phyloP scores from a whole-genome alignment of 768 basidiomycete species.

The Rubroboletus satanas region DNA sequence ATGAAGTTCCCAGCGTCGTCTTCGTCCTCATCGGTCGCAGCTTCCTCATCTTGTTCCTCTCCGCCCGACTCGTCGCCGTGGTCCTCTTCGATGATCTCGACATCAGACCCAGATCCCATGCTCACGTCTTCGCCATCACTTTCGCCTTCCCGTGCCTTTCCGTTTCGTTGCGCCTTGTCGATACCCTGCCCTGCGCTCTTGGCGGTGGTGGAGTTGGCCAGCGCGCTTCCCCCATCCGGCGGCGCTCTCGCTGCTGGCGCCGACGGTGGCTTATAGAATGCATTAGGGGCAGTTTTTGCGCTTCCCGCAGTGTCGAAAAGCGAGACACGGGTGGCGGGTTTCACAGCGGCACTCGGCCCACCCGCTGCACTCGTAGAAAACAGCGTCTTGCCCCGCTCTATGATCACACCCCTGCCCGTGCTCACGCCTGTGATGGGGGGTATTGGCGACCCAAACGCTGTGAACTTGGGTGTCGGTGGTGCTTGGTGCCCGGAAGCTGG shows the following conservation, averaged over 20 bases:
- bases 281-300: conserved; percentile 55
- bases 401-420: conserved; percentile 6
- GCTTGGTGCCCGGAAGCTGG: background rate
- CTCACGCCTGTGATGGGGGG: conserved; percentile 1
- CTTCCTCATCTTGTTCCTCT: conserved; percentile 10
- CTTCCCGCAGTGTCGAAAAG: conserved; percentile 44
- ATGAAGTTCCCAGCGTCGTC: conserved; percentile 15
- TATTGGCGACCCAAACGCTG: conserved; percentile 26
- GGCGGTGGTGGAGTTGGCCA: background rate
- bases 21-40: too few species aligned
- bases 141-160: conserved; percentile 1
- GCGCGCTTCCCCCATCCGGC: background rate
- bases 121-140: conserved; percentile 16
- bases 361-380: conserved; percentile 6
- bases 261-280: conserved; percentile 59
- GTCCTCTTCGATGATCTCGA: conserved; percentile 11
- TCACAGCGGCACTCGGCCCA: background rate
- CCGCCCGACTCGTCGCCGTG: background rate
- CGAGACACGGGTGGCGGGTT: conserved; percentile 15
- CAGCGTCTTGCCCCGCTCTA: conserved; percentile 15
- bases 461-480: conserved; percentile 21
- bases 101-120: conserved; percentile 20
- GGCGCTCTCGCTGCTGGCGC: background rate
- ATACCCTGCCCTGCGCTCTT: background rate
- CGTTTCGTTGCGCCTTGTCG: background rate